A percentile compares a stretch with the other conserved stretches of the same genome.
Conservation (phyloP, 2,329 filamentous ascomycete species). For the Ambrosiella beaveri region DNA sequence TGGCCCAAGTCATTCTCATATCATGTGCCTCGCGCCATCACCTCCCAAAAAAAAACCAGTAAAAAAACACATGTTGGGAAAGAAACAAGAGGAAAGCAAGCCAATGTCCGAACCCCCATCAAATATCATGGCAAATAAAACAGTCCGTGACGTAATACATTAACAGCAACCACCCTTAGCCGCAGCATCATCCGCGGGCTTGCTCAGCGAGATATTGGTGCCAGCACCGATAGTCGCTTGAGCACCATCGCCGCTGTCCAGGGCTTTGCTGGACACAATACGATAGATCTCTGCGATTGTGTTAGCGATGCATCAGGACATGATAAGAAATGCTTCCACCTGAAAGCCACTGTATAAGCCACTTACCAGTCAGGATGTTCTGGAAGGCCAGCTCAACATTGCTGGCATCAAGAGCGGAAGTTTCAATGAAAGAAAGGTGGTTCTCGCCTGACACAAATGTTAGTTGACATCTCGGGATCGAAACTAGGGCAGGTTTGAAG, state of each 20-base stretch:
- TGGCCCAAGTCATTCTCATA: not conserved
- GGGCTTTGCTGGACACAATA: slow-evolving; percentile 93
- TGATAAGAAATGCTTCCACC: not conserved
- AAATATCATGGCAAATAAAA: slow-evolving; percentile 9
- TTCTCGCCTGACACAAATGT: slow-evolving; percentile 55
- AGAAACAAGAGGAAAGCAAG: slow-evolving; percentile 1
- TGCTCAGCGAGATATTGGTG: slow-evolving; percentile 72
- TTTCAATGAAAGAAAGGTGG: slow-evolving; percentile 98
- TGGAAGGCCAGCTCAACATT: slow-evolving; percentile 99
- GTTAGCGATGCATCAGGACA: not conserved
- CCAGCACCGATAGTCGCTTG: slow-evolving; percentile 66
- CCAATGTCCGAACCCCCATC: not conserved
- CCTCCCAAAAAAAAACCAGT: not conserved
- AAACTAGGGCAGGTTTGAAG: slow-evolving; percentile 5
- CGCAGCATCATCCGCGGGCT: slow-evolving; percentile 58
- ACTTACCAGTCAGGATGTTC: slow-evolving; percentile 90
- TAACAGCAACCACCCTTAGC: slow-evolving; percentile 69
- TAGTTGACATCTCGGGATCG: not conserved
- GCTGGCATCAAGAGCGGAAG: slow-evolving; percentile 92
- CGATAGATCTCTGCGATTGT: slow-evolving; percentile 75
- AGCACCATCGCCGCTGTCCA: slow-evolving; percentile 72
- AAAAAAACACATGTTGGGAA: slow-evolving; percentile 1
- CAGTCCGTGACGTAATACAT: slow-evolving; percentile 18
- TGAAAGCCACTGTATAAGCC: not conserved
- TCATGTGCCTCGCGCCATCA: not conserved